Conservation (phyloP, 345 rosid genomes). For the Eucalyptus guilfoylei region DNA sequence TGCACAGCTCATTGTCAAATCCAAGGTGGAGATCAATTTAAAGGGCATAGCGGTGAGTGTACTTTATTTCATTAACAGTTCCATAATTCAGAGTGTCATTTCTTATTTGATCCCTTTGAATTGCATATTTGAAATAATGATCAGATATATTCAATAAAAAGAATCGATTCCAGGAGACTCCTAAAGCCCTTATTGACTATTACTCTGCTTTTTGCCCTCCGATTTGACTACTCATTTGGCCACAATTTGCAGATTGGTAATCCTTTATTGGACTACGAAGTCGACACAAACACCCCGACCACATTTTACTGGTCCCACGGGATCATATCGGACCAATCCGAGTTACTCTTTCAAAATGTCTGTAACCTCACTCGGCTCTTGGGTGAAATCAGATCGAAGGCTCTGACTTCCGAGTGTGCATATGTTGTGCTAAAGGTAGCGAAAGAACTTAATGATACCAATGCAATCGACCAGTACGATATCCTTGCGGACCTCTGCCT, state of each 20-base stretch:
- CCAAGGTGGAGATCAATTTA: too few species aligned
- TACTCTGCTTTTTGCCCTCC: neutral
- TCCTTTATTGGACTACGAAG: conserved; percentile 19
- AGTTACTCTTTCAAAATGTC: neutral
- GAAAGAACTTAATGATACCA: neutral
- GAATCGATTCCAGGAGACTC: neutral
- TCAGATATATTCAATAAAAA: neutral
- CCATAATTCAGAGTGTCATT: too few species aligned
- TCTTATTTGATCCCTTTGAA: neutral
- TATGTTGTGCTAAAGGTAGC: neutral
- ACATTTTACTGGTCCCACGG: conserved; percentile 32
- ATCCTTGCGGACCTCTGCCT: conserved; percentile 22
- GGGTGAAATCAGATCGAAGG: neutral
- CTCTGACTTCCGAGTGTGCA: neutral
- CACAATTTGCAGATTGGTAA: conserved; percentile 16
- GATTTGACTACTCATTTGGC: neutral
- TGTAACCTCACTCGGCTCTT: conserved; percentile 8
- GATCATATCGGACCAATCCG: conserved; percentile 20
- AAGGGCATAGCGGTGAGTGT: too few species aligned
- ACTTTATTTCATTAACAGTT: too few species aligned
- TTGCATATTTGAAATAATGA: neutral
- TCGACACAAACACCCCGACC: conserved; percentile 6
- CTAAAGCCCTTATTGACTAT: neutral
- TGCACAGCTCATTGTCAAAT: too few species aligned
- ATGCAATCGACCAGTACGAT: conserved; percentile 4